phyloP scores from a whole-genome alignment of 1,139 yeast genomes.

The Pichia sp. region DNA sequence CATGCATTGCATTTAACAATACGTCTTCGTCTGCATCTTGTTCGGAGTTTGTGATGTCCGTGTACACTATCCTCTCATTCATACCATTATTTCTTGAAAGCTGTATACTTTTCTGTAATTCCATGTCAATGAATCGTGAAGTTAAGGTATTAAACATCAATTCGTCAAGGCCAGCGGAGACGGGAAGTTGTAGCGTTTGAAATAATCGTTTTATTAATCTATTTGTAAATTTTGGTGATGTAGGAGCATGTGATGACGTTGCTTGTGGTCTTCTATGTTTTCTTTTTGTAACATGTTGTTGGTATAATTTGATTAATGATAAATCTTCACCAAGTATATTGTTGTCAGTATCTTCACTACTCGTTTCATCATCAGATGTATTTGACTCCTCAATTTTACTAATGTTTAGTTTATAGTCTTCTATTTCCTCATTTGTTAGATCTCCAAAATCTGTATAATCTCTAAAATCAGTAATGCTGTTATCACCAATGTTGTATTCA shows the following conservation, averaged over 20 bases:
- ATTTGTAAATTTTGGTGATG: constrained; percentile 13
- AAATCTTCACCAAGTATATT: not conserved
- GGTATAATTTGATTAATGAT: constrained; percentile 11
- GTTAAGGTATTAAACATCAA: constrained; percentile 23
- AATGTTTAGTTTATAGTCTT: not conserved
- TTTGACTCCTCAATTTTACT: not conserved
- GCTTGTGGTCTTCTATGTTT: not conserved
- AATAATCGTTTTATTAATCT: constrained; percentile 18
- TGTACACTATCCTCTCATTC: constrained; percentile 6
- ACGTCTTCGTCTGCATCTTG: constrained; percentile 17
- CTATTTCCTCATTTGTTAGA: constrained; percentile 1
- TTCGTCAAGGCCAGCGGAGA: not conserved
- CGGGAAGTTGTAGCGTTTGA: constrained; percentile 16
- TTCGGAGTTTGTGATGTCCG: constrained; percentile 12
- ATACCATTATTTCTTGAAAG: constrained; percentile 8
- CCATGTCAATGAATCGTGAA: constrained; percentile 33
- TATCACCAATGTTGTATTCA: constrained; percentile 1
- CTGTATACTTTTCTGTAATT: constrained; percentile 28
- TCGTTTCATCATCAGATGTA: not conserved
- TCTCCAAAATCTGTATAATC: not conserved
- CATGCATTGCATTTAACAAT: constrained; percentile 18
- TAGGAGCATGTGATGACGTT: not conserved
- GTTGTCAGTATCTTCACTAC: not conserved
- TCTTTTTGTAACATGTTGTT: constrained; percentile 8
- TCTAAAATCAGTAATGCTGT: not conserved